Conservation (phyloP, 1,284 basidiomycete species). For the Schizophyllum amplum region DNA sequence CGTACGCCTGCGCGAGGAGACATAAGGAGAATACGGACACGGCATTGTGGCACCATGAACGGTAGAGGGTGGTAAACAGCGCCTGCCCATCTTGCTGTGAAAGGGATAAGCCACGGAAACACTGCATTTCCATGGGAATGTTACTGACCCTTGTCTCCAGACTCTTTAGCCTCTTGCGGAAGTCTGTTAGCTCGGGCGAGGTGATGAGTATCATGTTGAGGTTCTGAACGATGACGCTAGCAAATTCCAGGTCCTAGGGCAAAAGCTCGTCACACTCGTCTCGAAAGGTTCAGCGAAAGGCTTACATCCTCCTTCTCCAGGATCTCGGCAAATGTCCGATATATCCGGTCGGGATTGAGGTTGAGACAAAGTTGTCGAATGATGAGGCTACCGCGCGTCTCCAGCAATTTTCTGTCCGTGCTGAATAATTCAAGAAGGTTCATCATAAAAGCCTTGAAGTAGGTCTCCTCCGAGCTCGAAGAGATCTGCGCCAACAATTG, state of each 20-base stretch:
- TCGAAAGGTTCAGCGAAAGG: not conserved
- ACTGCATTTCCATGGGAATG: not conserved
- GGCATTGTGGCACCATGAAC: constrained; percentile 98
- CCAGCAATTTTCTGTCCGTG: constrained; percentile 86
- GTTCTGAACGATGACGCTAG: constrained; percentile 95
- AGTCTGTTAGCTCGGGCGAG: constrained; percentile 90
- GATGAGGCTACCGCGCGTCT: constrained; percentile 91
- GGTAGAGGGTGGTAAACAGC: constrained; percentile 87
- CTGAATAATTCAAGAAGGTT: constrained; percentile 93
- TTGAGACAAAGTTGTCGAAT: constrained; percentile 93
- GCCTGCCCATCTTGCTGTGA: constrained; percentile 85
- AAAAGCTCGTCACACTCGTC: not conserved
- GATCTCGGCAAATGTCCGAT: constrained; percentile 93
- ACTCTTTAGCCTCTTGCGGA: constrained; percentile 87
- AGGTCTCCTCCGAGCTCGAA: constrained; percentile 87
- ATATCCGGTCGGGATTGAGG: constrained; percentile 93
- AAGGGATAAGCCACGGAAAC: not conserved
- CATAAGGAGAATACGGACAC: constrained; percentile 96
- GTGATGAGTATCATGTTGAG: constrained; percentile 96
- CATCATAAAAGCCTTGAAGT: constrained; percentile 94
- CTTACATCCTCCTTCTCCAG: constrained; percentile 93
- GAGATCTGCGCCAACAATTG: constrained; percentile 96
- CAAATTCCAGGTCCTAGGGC: constrained; percentile 87
- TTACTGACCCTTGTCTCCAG: constrained; percentile 80
- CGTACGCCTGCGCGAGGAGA: constrained; percentile 94